Base-by-base conservation (phyloP, 2,329 filamentous ascomycete genomes). In the Calonectria hawksworthii region DNA sequence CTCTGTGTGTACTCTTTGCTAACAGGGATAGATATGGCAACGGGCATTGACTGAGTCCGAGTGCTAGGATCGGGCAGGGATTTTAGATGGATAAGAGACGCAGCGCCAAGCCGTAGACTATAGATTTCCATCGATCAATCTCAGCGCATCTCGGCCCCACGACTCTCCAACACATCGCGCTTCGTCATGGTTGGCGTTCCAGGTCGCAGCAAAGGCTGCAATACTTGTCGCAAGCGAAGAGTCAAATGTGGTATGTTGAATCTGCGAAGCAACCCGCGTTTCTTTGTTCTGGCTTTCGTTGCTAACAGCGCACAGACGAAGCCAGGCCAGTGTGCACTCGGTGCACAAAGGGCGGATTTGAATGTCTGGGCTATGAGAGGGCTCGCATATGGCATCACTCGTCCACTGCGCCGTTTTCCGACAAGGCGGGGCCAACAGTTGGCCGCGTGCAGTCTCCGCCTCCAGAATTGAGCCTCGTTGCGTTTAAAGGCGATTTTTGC, bases 171-270 rank as follows among this genome's bases (percentile, higher is more conserved):
- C 5, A 18, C 14, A 1, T 34, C 38, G 18, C 32, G 0, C 11
- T 21, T 21, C 28, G 10, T 5, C 23, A 78, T 78, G 76, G 76
- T 77, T 23, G 76, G 76, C 13, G 68, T 78, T 34, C 73, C 76
- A 1, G 76, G 76, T 10, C 76, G 76, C 70, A 78, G 76, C 75
- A 78, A 78, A 69, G 76, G 73, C 68, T 78, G 76, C 71, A 75
- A 75, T n/a, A 78, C 76, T 8, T 78, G 76, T 70, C 71, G 76
- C 32, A 78, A 68, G 30, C 75, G 76, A 1, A 32, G 75, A 38
- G 76, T 78, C 41, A 78, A 75, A 38, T 78, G 76, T 30, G 76
- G 76, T 78, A 54, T 47, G 75, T 65, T 59, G 8, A 5, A 14
- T 18, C 41, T 47, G 21, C 8, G 4, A 13, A 23, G 44, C 44